Evolutionary conservation across 202 grass and related monocot genomes (phyloP), one percentile per base, ranked within the genome.

Genomic region (Hordeum pubiflorum): DNA sequence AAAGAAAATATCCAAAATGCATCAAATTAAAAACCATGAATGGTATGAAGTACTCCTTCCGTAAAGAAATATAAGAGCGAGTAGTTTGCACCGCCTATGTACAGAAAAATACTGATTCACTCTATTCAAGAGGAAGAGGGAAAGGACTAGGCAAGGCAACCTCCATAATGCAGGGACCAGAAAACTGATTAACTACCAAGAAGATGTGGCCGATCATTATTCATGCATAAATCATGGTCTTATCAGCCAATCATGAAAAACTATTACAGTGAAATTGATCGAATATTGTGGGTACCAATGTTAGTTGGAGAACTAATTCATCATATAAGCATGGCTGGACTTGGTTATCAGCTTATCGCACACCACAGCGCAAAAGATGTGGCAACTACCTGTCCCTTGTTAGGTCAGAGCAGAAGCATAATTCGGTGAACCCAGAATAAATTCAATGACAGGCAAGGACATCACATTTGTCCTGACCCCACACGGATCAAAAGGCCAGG

Each of bases 141-240:
- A 73, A 81, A 72, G 8, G 64, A 72, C 57, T 60, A 46, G 43
- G 12, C 48, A 85, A 73, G 50, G 23, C 58, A 78, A n/a, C 20
- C 36, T 26, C 79, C 59, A 79, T 13, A 82, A 26, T 61, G 32
- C 66, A 82, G 50, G 79, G 66, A 84, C 48, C 82, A 67, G 50
- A 78, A 55, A 11, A 85, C 65, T 74, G 31, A 68, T 78, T 82
- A 75, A 24, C 52, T 74, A 86, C 33, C 66, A 67, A 86, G 72
- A 48, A 78, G 37, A 61, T 73, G 79, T 12, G 37, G 62, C 65
- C 5, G 38, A 59, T 38, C 37, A 59, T 73, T 73, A 66, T 78
- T 73, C 65, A 46, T 72, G 48, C 43, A 43, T 81, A 64, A 72
- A 20, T 57, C 59, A 63, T 55, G 18, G 48, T 65, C 58, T 72